A percentile compares a stretch with the other conserved stretches of the same genome.
Evolutionary conservation across 305 asterid species (phyloP).

Genomic region (Withania somnifera): DNA sequence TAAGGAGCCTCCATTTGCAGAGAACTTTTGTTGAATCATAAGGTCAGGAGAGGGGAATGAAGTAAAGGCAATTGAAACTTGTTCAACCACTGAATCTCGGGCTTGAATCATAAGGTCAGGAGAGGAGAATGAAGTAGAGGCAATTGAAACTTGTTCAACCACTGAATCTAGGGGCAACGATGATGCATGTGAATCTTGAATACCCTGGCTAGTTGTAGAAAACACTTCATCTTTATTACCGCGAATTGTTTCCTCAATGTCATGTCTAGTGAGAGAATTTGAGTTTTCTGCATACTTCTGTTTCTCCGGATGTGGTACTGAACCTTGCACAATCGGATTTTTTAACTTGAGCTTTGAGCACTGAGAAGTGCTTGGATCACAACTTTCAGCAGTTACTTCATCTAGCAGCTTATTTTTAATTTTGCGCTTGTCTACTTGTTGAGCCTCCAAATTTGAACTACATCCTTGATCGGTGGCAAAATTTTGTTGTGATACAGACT

Average conservation of each 20-base stretch:
- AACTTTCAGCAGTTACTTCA: background rate
- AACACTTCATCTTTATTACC: slow-evolving; percentile 5
- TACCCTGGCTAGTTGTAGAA: background rate
- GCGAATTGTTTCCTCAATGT: slow-evolving; percentile 7
- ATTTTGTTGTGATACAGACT: background rate
- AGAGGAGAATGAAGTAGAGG: too few species aligned
- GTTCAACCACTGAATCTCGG: slow-evolving; percentile 14
- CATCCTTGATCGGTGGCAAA: background rate
- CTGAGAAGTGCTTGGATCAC: background rate
- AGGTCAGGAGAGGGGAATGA: slow-evolving; percentile 39
- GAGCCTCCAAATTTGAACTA: background rate
- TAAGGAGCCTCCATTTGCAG: slow-evolving; percentile 24
- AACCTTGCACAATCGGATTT: background rate
- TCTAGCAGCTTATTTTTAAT: background rate
- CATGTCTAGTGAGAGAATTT: background rate
- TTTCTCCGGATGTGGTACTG: background rate
- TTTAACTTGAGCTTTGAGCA: background rate
- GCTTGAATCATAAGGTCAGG: too few species aligned
- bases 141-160: too few species aligned
- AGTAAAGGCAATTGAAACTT: slow-evolving; percentile 12
- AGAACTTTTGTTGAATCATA: slow-evolving; percentile 34
- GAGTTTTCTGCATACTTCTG: background rate
- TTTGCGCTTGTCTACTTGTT: background rate
- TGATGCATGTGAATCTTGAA: slow-evolving; percentile 7
- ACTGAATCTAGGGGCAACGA: too few species aligned